Evolutionary conservation across 2,329 filamentous ascomycete species (phyloP).

Genomic region (Boeremia lycopersici): DNA sequence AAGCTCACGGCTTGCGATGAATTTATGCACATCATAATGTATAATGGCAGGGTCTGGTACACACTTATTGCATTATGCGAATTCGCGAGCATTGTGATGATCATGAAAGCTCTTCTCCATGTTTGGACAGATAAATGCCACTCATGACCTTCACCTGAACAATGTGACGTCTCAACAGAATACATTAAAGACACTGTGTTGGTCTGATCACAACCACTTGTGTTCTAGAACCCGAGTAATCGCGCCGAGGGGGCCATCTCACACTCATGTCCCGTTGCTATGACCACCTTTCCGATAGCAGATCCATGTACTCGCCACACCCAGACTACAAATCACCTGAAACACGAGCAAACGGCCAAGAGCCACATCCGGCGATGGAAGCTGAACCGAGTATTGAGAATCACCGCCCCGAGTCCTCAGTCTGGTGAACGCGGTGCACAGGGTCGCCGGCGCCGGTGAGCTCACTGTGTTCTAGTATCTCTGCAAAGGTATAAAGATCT

Average conservation of each 20-base stretch:
- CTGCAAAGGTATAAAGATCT: neutral
- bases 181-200: no score
- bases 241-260: no score
- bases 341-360: neutral
- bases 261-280: neutral
- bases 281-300: neutral
- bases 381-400: neutral
- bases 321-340: neutral
- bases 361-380: neutral
- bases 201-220: no score
- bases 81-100: neutral
- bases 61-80: neutral
- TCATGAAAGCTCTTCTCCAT: neutral
- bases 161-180: no score
- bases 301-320: neutral
- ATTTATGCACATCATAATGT: conserved; percentile 1
- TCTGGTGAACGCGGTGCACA: neutral
- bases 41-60: neutral
- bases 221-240: no score
- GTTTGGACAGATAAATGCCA: neutral
- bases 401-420: neutral
- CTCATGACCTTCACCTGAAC: neutral
- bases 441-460: no score
- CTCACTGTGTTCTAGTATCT: neutral
- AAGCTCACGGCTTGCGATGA: neutral